Percentiles rank a stretch among this genome's conserved stretches.
Evolutionary conservation across 345 rosid genomes (phyloP).

Genomic region (Gossypium thurberi): DNA sequence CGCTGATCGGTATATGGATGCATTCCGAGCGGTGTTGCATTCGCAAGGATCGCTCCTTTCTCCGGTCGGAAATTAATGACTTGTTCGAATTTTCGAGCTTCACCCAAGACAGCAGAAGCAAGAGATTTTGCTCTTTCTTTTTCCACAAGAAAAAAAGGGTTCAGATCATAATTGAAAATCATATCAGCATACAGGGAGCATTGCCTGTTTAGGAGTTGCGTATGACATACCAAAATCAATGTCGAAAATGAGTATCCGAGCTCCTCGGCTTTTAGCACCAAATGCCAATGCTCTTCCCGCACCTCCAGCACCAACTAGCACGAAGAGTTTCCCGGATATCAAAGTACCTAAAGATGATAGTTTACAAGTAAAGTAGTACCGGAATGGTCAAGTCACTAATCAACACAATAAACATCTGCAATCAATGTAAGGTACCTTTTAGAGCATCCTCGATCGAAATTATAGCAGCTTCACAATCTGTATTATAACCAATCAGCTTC

Average conservation of each 20-base stretch:
- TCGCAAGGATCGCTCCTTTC: conserved; percentile 54
- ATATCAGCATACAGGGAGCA: not conserved
- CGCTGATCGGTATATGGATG: conserved; percentile 39
- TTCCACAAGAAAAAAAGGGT: conserved; percentile 4
- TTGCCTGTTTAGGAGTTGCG: not conserved
- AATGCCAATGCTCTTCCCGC: conserved; percentile 68
- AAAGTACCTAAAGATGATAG: conserved; percentile 22
- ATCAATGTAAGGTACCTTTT: conserved; percentile 26
- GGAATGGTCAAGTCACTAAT: not conserved
- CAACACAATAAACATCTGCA: not conserved
- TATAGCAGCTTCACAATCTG: conserved; percentile 49
- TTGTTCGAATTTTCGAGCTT: conserved; percentile 34
- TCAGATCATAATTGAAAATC: not conserved
- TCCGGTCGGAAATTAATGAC: conserved; percentile 36
- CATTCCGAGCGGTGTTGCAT: conserved; percentile 64
- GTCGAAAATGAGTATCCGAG: conserved; percentile 45
- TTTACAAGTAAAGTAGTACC: not conserved
- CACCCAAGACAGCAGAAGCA: conserved; percentile 44
- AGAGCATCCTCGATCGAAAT: conserved; percentile 54
- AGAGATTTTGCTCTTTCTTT: conserved; percentile 51
- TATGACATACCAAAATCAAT: conserved; percentile 38
- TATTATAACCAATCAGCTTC: conserved; percentile 45
- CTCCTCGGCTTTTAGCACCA: conserved; percentile 52
- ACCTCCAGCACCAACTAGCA: conserved; percentile 58
- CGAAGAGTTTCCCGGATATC: conserved; percentile 43